A percentile compares a stretch with the other conserved stretches of the same genome.
Conservation (phyloP, 108 stramenopile species). For the Parietichytrium sp. region DNA sequence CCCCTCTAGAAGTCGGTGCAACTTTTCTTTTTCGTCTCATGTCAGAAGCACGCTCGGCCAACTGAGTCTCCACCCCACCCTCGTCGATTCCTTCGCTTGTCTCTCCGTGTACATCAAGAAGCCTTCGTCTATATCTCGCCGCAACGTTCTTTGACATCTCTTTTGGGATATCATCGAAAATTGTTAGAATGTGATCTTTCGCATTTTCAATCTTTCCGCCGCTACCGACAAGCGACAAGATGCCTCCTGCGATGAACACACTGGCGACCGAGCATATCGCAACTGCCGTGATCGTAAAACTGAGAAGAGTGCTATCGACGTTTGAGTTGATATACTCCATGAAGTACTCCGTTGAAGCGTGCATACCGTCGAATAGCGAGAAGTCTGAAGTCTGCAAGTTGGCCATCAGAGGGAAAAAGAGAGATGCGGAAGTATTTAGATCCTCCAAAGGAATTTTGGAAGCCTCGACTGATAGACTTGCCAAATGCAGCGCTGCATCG, state of each 20-base stretch:
- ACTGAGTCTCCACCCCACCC: neutral
- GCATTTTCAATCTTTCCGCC: slow-evolving; percentile 35
- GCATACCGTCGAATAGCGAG: neutral
- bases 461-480: too few relatives aligned
- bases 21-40: neutral
- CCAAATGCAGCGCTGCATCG: too few relatives aligned
- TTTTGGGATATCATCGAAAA: slow-evolving; percentile 6
- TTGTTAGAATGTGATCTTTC: neutral
- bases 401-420: neutral
- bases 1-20: too few relatives aligned
- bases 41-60: slow-evolving; percentile 7
- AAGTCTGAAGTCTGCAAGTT: neutral
- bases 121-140: neutral
- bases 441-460: too few relatives aligned
- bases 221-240: neutral
- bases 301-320: neutral
- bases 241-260: neutral
- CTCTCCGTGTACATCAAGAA: neutral
- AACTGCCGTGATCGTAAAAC: neutral
- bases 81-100: neutral
- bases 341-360: neutral
- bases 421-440: neutral
- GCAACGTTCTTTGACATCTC: neutral
- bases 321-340: neutral
- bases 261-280: neutral